Conservation (phyloP, 306 rosid species). For the Mucuna pruriens region DNA sequence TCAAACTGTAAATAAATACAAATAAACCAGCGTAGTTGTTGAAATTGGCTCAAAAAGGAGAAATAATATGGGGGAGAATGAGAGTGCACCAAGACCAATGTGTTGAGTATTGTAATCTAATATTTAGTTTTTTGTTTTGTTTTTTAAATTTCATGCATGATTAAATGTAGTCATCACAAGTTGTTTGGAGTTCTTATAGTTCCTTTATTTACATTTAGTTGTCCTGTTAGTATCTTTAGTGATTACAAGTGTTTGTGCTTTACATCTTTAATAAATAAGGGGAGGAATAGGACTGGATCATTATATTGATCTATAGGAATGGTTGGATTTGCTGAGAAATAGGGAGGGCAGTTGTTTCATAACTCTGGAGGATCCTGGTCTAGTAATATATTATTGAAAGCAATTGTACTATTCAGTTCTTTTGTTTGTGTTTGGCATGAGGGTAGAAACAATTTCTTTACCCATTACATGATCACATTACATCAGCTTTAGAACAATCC, state of each 20-base stretch:
- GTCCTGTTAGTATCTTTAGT: neutral
- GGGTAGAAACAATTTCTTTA: neutral
- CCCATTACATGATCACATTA: neutral
- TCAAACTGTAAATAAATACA: too few relatives aligned
- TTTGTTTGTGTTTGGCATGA: neutral
- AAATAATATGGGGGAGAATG: too few relatives aligned
- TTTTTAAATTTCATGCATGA: too few relatives aligned
- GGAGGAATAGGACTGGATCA: neutral
- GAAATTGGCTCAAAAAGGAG: too few relatives aligned
- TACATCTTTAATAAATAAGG: neutral
- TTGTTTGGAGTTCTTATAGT: neutral
- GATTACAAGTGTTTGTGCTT: neutral
- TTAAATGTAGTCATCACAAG: neutral
- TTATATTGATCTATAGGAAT: neutral
- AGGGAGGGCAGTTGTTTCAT: neutral
- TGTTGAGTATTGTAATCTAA: too few relatives aligned
- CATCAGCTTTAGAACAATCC: neutral
- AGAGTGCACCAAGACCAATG: too few relatives aligned
- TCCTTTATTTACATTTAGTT: neutral
- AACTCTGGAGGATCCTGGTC: neutral
- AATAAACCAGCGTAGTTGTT: too few relatives aligned
- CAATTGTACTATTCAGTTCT: neutral
- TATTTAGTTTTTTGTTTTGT: too few relatives aligned
- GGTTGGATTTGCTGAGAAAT: neutral
- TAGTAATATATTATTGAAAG: neutral